Evolutionary conservation across 2,329 filamentous ascomycete genomes (phyloP).

Genomic region (Colletotrichum noveboracense): DNA sequence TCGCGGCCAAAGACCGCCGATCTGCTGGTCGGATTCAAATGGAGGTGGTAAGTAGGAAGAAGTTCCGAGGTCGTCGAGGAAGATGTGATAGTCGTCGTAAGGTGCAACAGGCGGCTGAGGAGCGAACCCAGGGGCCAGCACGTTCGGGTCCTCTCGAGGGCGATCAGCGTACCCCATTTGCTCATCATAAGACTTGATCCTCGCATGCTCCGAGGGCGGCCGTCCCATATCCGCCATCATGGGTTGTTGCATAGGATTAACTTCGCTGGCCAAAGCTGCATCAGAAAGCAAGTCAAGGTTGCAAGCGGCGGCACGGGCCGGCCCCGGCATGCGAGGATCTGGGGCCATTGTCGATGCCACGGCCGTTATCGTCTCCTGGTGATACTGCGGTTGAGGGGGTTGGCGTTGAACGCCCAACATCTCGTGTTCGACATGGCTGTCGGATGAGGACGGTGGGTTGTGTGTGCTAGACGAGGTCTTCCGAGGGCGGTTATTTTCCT

Average conservation of each 20-base stretch:
- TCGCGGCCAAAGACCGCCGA: slow-evolving; percentile 56
- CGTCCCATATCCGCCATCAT: slow-evolving; percentile 53
- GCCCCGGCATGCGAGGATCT: slow-evolving; percentile 46
- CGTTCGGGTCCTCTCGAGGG: slow-evolving; percentile 48
- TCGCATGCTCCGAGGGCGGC: slow-evolving; percentile 42
- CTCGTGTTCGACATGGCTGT: slow-evolving; percentile 51
- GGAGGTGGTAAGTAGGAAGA: slow-evolving; percentile 60
- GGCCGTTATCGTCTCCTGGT: slow-evolving; percentile 42
- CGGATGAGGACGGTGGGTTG: slow-evolving; percentile 51
- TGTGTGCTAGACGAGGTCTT: slow-evolving; percentile 47
- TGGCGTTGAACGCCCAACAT: slow-evolving; percentile 48
- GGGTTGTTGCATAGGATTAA: slow-evolving; percentile 52
- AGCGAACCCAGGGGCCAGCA: slow-evolving; percentile 45
- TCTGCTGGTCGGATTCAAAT: slow-evolving; percentile 59
- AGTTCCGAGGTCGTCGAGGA: slow-evolving; percentile 61
- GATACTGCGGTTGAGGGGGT: slow-evolving; percentile 41
- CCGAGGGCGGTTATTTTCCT: slow-evolving; percentile 55
- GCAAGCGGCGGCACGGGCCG: slow-evolving; percentile 51
- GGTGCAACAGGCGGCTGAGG: slow-evolving; percentile 42
- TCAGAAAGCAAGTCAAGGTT: slow-evolving; percentile 65
- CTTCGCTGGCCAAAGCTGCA: slow-evolving; percentile 63
- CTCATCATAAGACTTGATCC: slow-evolving; percentile 57
- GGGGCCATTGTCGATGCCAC: slow-evolving; percentile 45
- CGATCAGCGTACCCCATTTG: slow-evolving; percentile 54
- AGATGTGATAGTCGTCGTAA: slow-evolving; percentile 64